Evolutionary conservation across 176 grass and related monocot species (phyloP).

Genomic region (Echinochloa phyllopogon): DNA sequence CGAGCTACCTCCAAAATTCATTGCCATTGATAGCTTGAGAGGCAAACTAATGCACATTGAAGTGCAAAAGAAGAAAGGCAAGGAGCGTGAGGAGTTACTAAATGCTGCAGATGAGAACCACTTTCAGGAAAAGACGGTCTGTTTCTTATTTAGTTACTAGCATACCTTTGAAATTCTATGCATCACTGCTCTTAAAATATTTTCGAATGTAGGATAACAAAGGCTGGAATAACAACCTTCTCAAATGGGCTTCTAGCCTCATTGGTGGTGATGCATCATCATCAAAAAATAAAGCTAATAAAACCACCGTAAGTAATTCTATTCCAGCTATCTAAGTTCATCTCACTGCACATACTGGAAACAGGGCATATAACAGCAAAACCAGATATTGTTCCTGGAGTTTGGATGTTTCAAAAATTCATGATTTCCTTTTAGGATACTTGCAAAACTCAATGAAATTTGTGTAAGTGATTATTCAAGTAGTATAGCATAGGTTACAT

Average conservation of each 20-base stretch:
- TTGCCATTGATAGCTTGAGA: slow-evolving; percentile 91
- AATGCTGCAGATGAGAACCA: slow-evolving; percentile 66
- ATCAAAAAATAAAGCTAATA: slow-evolving; percentile 67
- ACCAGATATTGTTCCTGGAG: slow-evolving; percentile 9
- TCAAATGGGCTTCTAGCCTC: slow-evolving; percentile 96
- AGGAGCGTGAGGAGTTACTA: slow-evolving; percentile 83
- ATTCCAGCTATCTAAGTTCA: slow-evolving; percentile 21
- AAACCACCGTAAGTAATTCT: slow-evolving; percentile 58
- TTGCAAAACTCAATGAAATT: slow-evolving; percentile 9
- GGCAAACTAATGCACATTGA: slow-evolving; percentile 93
- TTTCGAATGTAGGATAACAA: slow-evolving; percentile 72
- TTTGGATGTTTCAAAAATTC: slow-evolving; percentile 1
- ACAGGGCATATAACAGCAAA: slow-evolving; percentile 7
- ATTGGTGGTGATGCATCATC: slow-evolving; percentile 79
- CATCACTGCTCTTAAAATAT: slow-evolving; percentile 23
- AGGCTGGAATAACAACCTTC: slow-evolving; percentile 92
- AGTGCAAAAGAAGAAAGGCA: slow-evolving; percentile 88
- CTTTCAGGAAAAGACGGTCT: slow-evolving; percentile 68
- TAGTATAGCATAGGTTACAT: neutral
- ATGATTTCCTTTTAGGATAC: slow-evolving; percentile 19
- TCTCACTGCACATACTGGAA: slow-evolving; percentile 29
- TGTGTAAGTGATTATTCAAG: slow-evolving; percentile 27
- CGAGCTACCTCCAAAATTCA: slow-evolving; percentile 59
- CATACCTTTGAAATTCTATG: slow-evolving; percentile 32
- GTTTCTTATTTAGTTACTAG: slow-evolving; percentile 36